Base-by-base conservation (phyloP, 2,329 filamentous ascomycete genomes). In the Aspergillus floridensis region DNA sequence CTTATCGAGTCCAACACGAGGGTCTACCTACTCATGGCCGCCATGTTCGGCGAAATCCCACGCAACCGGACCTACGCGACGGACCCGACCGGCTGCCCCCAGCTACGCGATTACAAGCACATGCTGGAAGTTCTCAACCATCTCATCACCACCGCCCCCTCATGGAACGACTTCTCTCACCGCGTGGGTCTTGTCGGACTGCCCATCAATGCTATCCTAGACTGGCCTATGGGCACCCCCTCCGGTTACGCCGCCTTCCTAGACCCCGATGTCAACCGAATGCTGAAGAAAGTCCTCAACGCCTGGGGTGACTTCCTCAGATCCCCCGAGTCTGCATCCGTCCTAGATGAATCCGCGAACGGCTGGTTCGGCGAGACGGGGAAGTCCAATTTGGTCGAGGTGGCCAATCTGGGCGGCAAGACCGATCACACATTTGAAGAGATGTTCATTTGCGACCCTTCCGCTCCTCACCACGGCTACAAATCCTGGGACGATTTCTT, bases 401-500 rank as follows among this genome's bases (percentile, higher is more conserved):
- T 65, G 12, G 62, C 56, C 2, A 65, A 65, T 29, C n/a, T 46
- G 1, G 46, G 50, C 0, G 66, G 65, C 0, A 64, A 53, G 6
- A 59, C 66, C 0, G 60, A 68, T 29, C 65, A 66, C 62, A 86
- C 87, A 24, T 67, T 67, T 26, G 64, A 66, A 16, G 61, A 66
- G 12, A 41, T 65, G 57, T 68, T 62, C 49, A 44, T 66, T 21
- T 67, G 64, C 19, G 60, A 68, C 22, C 64, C 65, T 0, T 24
- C 56, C 0, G 65, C 62, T 2, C 59, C 65, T 3, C 60, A 73
- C 35, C 66, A 69, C 62, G 87, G 88, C 19, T 90, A 79, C 76
- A 83, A 79, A 58, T 88, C 85, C 0, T 90, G 88, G 88, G 88
- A 91, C 59, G 77, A 85, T 67, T 91, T 90, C 76, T 90, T 91